phyloP scores from a whole-genome alignment of 306 rosid genomes.

The Hippophae rhamnoides region DNA sequence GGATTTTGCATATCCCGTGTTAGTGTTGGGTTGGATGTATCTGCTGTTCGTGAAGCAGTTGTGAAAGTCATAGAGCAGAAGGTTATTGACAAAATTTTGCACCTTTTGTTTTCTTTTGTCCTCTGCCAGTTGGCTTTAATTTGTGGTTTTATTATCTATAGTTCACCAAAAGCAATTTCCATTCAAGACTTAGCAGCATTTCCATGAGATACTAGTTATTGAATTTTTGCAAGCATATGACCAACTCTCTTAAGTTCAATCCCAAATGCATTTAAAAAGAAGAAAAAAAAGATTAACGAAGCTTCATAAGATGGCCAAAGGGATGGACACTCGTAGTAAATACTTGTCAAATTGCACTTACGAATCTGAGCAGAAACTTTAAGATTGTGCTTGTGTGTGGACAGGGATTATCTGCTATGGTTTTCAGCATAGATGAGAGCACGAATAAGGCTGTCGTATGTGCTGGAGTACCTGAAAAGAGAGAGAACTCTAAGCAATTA shows the following conservation, averaged over 20 bases:
- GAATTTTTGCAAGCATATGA: too few species aligned
- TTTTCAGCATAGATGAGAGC: constrained; percentile 73
- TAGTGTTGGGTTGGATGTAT: constrained; percentile 76
- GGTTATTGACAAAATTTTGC: constrained; percentile 32
- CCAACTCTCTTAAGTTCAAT: too few species aligned
- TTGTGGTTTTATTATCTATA: background rate
- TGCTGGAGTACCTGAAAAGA: constrained; percentile 86
- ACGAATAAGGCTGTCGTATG: constrained; percentile 87
- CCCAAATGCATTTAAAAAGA: too few species aligned
- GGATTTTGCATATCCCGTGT: constrained; percentile 64
- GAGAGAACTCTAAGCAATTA: constrained; percentile 38
- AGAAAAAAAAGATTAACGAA: too few species aligned
- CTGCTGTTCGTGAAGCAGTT: constrained; percentile 99
- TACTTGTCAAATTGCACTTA: background rate
- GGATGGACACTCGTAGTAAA: too few species aligned
- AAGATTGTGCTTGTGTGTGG: constrained; percentile 19
- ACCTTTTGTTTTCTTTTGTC: constrained; percentile 5
- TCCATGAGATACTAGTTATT: too few species aligned
- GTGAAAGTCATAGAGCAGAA: constrained; percentile 57
- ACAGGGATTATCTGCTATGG: constrained; percentile 85
- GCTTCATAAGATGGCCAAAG: too few species aligned
- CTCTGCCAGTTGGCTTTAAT: background rate
- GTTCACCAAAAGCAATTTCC: background rate
- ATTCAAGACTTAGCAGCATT: too few species aligned
- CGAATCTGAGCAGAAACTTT: constrained; percentile 17